Base-by-base conservation (phyloP, 1,284 basidiomycete genomes). In the Boletus sp. region DNA sequence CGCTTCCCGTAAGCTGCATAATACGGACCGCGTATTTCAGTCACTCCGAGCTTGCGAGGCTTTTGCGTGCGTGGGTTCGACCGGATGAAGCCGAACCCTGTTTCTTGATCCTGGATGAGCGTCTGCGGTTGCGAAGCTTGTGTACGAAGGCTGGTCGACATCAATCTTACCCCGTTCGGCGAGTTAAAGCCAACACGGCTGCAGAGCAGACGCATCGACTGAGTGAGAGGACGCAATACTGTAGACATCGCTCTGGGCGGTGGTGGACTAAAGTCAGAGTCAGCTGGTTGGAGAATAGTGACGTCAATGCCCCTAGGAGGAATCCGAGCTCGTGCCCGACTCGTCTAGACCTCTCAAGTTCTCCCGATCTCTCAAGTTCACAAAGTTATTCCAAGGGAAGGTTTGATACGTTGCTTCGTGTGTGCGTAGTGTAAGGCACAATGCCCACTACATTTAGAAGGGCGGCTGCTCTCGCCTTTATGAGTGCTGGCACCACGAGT, bases 1-100 rank as follows among this genome's bases (percentile, higher is more conserved):
- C 66, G 69, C 43, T 66, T 61, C 17, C 69, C 70, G 37, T 71
- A 72, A 1, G 69, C 65, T 12, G 64, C 59, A 45, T 71, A 72
- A 55, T 72, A 73, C 3, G 69, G 69, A 8, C 55, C 46, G 0
- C 45, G 51, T 39, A 55, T 57, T n/a, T 57, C 55, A 14, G 55
- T 46, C 16, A 54, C 35, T 3, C 45, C 40, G 4, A 54, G 27
- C 20, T 33, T 40, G 43, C 51, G 51, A 19, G 51, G 54, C 32
- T 55, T 57, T 16, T 9, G 25, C 20, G 32, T 13, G 22, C 33
- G 46, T 6, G 46, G 40, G 34, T 54, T 50, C 10, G 46, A 55
- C 7, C 43, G 46, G 34, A 54, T 20, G 43, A 53, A 53, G 14
- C 53, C 53, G 2, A 53, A 34, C 17, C 49, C 52, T 16, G 43